Conservation (phyloP, 2,329 filamentous ascomycete species). For the Metarhizium robertsii region DNA sequence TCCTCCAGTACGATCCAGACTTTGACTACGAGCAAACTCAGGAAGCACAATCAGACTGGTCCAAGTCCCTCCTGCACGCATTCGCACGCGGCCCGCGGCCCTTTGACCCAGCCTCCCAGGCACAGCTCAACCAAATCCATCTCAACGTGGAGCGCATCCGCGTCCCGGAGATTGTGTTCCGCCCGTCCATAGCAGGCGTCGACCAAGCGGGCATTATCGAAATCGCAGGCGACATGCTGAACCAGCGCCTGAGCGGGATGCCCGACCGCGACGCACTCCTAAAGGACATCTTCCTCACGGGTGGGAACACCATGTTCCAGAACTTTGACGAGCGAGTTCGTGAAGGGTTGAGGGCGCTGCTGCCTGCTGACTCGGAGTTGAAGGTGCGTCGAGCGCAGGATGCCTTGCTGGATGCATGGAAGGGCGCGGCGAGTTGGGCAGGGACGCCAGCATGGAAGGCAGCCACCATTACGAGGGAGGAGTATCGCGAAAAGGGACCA, state of each 20-base stretch:
- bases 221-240: conserved; percentile 83
- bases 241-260: conserved; percentile 60
- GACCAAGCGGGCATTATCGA: conserved; percentile 92
- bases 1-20: conserved; percentile 75
- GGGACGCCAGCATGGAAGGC: conserved; percentile 48
- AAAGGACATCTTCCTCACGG: conserved; percentile 84
- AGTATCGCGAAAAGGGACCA: conserved; percentile 84
- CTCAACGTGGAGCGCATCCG: conserved; percentile 95
- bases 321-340: conserved; percentile 78
- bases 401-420: conserved; percentile 83
- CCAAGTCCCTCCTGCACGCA: conserved; percentile 79
- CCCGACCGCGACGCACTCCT: conserved; percentile 59
- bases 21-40: conserved; percentile 91
- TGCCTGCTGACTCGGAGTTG: conserved; percentile 62
- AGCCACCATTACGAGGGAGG: conserved; percentile 65
- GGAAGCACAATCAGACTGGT: conserved; percentile 92
- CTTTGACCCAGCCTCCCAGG: conserved; percentile 70
- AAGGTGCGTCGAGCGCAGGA: conserved; percentile 64
- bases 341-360: conserved; percentile 60
- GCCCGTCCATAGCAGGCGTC: conserved; percentile 81
- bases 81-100: conserved; percentile 83
- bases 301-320: conserved; percentile 80
- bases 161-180: conserved; percentile 87
- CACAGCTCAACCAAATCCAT: conserved; percentile 78
- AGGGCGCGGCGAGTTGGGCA: conserved; percentile 82